Base-by-base conservation (phyloP, 805 yeast genomes). In the Sugiyamaella qingdaonensis region DNA sequence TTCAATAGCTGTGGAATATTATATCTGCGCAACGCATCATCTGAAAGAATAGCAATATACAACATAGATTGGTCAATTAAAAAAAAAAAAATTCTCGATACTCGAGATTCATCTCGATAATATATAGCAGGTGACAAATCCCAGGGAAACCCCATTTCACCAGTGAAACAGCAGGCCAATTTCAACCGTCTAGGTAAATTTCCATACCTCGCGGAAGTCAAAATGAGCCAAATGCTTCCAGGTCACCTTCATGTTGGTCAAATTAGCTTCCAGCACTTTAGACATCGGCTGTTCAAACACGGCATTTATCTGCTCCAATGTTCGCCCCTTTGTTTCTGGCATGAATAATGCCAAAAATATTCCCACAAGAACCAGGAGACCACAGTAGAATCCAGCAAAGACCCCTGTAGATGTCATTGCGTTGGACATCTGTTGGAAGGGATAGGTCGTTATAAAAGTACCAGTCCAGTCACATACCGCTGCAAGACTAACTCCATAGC, bases 381-480 rank as follows among this genome's bases (percentile, higher is more conserved):
- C 53, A 10, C 52, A 45, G 24, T 49, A 49, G 27, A 44, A 50
- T 32, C 50, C 53, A n/a, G 53, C 51, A 35, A 50, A 50, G 4
- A 50, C 53, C 10, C 53, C 53, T 10, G 53, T 50, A 3, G 53
- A 50, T 3, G 53, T 50, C 53, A 50, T 50, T 2, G 53, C 53
- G 10, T 34, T 36, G 14, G 49, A 43, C 53, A 50, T 50, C 33
- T 50, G 53, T 18, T 50, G 49, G 35, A 50, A 50, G 7, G 53
- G 53, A 29, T 50, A 50, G 2, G 53, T 50, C 19, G 53, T 50
- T 13, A 50, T 45, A 31, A 50, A 50, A 4, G 53, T 50, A 5
- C 53, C 53, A 8, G 53, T 50, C 53, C 53, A 50, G 13, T 50
- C 48, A 24, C 51, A 50, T 5, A 50, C 11, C 9, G 53, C 51